A percentile compares a stretch with the other conserved stretches of the same genome.
These are phyloP conservation scores for Globisporangium sylvaticum DNA, from an alignment of 352 stramenopile genomes.

Conservation along the genomic window DNA sequence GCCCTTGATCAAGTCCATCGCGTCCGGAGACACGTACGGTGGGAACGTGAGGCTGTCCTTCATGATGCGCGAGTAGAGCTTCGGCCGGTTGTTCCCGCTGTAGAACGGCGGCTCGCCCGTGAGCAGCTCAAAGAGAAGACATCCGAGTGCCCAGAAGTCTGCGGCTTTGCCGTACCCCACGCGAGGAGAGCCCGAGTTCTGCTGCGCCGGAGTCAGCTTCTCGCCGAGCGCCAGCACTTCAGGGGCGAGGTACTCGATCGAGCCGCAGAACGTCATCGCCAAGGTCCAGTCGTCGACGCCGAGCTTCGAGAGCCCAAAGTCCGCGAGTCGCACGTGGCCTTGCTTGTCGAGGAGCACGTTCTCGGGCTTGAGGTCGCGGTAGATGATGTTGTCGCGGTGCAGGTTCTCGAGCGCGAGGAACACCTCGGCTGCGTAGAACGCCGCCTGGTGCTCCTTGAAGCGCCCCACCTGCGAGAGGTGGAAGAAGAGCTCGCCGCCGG, in stretches of 20 bases:
- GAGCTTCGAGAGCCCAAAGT: slow-evolving; percentile 88
- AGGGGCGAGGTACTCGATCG: slow-evolving; percentile 84
- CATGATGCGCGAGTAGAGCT: slow-evolving; percentile 66
- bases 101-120: slow-evolving; percentile 86
- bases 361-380: slow-evolving; percentile 89
- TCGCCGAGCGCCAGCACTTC: slow-evolving; percentile 65
- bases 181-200: background rate
- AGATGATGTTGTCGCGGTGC: slow-evolving; percentile 73
- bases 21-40: slow-evolving; percentile 40
- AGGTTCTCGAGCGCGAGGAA: slow-evolving; percentile 77
- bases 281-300: slow-evolving; percentile 59
- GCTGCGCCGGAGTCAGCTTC: slow-evolving; percentile 4
- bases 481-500: slow-evolving; percentile 82
- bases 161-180: slow-evolving; percentile 83
- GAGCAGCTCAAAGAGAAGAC: slow-evolving; percentile 88
- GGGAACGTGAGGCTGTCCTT: slow-evolving; percentile 45
- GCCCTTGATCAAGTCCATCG: slow-evolving; percentile 42
- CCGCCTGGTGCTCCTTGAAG: slow-evolving; percentile 72
- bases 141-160: slow-evolving; percentile 88
- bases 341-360: slow-evolving; percentile 88
- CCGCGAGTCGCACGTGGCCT: slow-evolving; percentile 83
- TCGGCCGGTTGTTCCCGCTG: slow-evolving; percentile 51
- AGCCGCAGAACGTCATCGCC: slow-evolving; percentile 82
- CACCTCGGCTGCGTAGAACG: slow-evolving; percentile 88
- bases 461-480: slow-evolving; percentile 73